Evolutionary conservation across 805 yeast species (phyloP).

Genomic region (Kodamaea fukazawae): DNA sequence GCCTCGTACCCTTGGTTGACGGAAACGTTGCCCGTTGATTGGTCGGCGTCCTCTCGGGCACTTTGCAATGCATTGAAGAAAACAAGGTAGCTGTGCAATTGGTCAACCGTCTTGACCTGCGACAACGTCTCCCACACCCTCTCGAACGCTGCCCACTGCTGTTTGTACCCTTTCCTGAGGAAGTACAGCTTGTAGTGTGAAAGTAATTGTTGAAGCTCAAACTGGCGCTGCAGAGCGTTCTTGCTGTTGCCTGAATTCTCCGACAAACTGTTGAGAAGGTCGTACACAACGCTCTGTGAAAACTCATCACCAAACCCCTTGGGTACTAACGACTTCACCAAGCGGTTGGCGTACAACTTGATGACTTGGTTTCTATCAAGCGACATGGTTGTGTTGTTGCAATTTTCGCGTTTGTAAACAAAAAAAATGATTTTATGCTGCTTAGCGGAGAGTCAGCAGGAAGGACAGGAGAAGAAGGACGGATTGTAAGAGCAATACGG

Average conservation of each 20-base stretch:
- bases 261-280: slow-evolving; percentile 17
- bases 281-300: slow-evolving; percentile 29
- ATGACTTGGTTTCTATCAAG: slow-evolving; percentile 32
- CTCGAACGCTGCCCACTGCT: slow-evolving; percentile 37
- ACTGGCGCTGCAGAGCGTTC: slow-evolving; percentile 10
- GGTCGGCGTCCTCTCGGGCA: slow-evolving; percentile 2
- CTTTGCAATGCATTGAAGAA: slow-evolving; percentile 24
- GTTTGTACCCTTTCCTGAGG: slow-evolving; percentile 22
- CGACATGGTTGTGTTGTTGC: slow-evolving; percentile 18
- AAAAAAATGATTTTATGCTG: slow-evolving; percentile 1
- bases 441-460: too few relatives aligned
- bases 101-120: slow-evolving; percentile 25
- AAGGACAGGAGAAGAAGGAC: too few relatives aligned
- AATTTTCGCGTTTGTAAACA: slow-evolving; percentile 2
- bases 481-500: too few relatives aligned
- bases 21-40: not conserved
- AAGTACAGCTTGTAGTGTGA: slow-evolving; percentile 23
- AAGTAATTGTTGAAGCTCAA: slow-evolving; percentile 19
- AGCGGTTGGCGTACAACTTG: slow-evolving; percentile 30
- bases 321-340: slow-evolving; percentile 38
- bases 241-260: slow-evolving; percentile 5
- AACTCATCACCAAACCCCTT: slow-evolving; percentile 35
- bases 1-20: slow-evolving; percentile 1
- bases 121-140: slow-evolving; percentile 28
- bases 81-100: slow-evolving; percentile 34